These are phyloP conservation scores for Gaertneriomyces sp. DNA, from an alignment of 192 early-diverging fungal genomes.

Conservation along the genomic window DNA sequence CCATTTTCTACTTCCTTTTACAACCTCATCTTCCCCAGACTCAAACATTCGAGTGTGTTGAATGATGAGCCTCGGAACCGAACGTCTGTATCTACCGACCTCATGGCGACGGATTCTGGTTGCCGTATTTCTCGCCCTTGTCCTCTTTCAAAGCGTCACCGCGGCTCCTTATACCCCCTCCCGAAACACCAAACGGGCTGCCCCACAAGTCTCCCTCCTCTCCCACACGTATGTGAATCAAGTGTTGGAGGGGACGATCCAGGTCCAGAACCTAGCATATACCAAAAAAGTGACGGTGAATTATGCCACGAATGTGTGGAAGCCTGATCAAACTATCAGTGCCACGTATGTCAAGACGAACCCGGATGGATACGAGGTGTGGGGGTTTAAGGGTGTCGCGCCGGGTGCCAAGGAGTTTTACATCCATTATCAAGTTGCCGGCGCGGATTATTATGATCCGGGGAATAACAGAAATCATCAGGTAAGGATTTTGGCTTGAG, in stretches of 20 bases:
- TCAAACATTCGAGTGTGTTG: no score
- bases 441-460: neutral
- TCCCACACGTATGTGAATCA: neutral
- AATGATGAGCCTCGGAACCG: no score
- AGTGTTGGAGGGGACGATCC: neutral
- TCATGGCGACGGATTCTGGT: no score
- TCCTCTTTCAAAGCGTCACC: no score
- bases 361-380: neutral
- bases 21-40: no score
- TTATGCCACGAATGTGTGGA: neutral
- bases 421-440: neutral
- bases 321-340: neutral
- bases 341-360: neutral
- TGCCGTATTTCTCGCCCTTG: no score
- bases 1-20: no score
- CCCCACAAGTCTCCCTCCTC: neutral
- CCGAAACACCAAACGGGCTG: neutral
- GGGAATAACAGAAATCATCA: neutral
- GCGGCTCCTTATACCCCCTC: no score
- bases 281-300: neutral
- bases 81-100: no score
- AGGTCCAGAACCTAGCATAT: constrained; percentile 1
- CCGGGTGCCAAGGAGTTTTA: neutral
- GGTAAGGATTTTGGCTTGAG: neutral
- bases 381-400: neutral